Percentiles rank a stretch among this genome's conserved stretches.
phyloP scores from a whole-genome alignment of 208 protist species.

The Trypanosoma lewisi region DNA sequence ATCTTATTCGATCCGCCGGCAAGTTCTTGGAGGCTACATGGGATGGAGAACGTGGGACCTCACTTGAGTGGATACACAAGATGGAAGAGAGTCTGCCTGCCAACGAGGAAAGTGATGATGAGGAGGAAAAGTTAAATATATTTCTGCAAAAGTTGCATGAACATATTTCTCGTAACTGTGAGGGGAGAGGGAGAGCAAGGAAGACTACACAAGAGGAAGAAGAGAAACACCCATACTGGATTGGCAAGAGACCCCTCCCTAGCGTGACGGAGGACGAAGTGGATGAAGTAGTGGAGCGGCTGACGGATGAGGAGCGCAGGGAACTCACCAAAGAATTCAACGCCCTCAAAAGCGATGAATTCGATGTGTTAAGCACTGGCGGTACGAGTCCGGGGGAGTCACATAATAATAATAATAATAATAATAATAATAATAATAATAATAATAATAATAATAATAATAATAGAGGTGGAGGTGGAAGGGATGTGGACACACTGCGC shows the following conservation, averaged over 20 bases:
- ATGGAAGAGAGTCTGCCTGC: not conserved
- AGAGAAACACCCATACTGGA: not conserved
- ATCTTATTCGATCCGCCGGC: not conserved
- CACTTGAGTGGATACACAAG: not conserved
- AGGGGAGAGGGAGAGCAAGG: not conserved
- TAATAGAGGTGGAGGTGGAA: no score
- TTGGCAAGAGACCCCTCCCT: conserved; percentile 15
- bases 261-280: conserved; percentile 25
- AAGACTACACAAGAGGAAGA: not conserved
- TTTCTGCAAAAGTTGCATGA: not conserved
- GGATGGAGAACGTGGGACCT: not conserved
- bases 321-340: conserved; percentile 19
- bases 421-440: not conserved
- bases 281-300: conserved; percentile 5
- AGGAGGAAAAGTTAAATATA: not conserved
- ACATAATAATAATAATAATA: not conserved
- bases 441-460: not conserved
- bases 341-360: conserved; percentile 3
- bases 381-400: not conserved
- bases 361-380: not conserved
- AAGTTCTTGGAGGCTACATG: not conserved
- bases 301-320: conserved; percentile 15
- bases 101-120: not conserved
- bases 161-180: not conserved
- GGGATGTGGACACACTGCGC: no score